Percentiles rank a stretch among this genome's conserved stretches.
Conservation (phyloP, 495 filamentous ascomycete species). For the Lepraria neglecta region DNA sequence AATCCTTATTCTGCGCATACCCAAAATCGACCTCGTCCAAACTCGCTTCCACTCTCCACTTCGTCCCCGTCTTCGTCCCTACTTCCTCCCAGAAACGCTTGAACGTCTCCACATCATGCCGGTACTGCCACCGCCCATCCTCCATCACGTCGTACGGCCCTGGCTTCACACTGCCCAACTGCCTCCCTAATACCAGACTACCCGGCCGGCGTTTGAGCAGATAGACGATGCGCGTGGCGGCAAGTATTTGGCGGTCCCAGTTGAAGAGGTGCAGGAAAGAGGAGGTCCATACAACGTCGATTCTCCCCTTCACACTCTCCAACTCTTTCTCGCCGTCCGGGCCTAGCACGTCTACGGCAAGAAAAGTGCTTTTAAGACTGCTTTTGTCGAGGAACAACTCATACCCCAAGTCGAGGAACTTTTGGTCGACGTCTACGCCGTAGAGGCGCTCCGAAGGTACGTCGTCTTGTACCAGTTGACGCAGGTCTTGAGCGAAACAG, state of each 20-base stretch:
- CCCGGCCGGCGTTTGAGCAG: not conserved
- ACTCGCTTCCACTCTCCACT: constrained; percentile 5
- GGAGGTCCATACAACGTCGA: constrained; percentile 51
- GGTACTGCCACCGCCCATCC: constrained; percentile 30
- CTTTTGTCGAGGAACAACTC: constrained; percentile 44
- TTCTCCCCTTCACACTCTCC: constrained; percentile 33
- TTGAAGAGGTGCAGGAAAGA: constrained; percentile 57
- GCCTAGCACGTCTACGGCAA: constrained; percentile 43
- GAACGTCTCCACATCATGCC: constrained; percentile 44
- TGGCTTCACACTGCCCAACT: not conserved
- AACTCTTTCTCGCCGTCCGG: constrained; percentile 24
- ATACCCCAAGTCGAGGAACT: constrained; percentile 48
- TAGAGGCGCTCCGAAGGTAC: constrained; percentile 37
- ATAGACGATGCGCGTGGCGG: constrained; percentile 36
- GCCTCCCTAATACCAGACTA: constrained; percentile 9
- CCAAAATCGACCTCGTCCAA: constrained; percentile 1
- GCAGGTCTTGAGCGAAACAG: constrained; percentile 43
- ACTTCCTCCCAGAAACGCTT: constrained; percentile 47
- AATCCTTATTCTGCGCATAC: no score
- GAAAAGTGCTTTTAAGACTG: constrained; percentile 24
- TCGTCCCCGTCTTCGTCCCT: constrained; percentile 21
- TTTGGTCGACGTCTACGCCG: constrained; percentile 41
- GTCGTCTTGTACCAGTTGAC: constrained; percentile 41
- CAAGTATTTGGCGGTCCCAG: constrained; percentile 44
- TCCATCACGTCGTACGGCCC: not conserved